These are phyloP conservation scores for Rasamsonia emersonii DNA, from an alignment of 2,329 filamentous ascomycete genomes.

Conservation along the genomic window DNA sequence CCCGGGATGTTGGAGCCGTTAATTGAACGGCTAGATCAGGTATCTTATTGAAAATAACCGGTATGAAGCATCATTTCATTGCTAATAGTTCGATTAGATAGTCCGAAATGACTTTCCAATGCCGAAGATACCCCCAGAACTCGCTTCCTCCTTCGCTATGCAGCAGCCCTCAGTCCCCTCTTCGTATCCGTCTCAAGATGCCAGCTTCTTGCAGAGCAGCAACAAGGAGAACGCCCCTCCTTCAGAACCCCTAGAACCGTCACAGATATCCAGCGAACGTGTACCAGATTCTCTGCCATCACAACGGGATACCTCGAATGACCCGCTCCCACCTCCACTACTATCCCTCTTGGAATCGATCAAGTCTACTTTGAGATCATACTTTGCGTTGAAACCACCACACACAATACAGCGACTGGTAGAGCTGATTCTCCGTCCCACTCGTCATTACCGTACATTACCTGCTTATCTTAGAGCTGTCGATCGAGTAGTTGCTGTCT, in stretches of 20 bases:
- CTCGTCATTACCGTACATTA: constrained; percentile 69
- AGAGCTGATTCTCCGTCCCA: constrained; percentile 72
- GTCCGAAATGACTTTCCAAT: constrained; percentile 67
- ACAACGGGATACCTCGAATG: constrained; percentile 38
- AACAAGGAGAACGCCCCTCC: constrained; percentile 31
- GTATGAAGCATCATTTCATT: constrained; percentile 1
- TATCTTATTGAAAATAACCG: constrained; percentile 22
- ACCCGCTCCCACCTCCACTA: constrained; percentile 54
- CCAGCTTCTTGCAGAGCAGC: constrained; percentile 23
- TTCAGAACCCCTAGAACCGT: constrained; percentile 22
- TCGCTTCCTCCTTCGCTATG: constrained; percentile 28
- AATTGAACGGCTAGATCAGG: constrained; percentile 59
- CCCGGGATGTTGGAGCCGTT: constrained; percentile 57
- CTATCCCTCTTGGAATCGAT: constrained; percentile 55
- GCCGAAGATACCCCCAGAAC: constrained; percentile 46
- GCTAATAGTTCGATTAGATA: constrained; percentile 47
- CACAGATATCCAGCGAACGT: constrained; percentile 31
- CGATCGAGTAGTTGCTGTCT: constrained; percentile 83
- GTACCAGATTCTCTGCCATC: constrained; percentile 36
- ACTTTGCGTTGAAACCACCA: constrained; percentile 68
- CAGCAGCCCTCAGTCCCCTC: constrained; percentile 15
- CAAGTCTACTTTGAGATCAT: constrained; percentile 48
- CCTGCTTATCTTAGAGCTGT: constrained; percentile 82
- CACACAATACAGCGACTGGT: constrained; percentile 89
- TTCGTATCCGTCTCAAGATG: constrained; percentile 19